Evolutionary conservation across 768 basidiomycete species (phyloP).

Genomic region (Mycena galericulata): DNA sequence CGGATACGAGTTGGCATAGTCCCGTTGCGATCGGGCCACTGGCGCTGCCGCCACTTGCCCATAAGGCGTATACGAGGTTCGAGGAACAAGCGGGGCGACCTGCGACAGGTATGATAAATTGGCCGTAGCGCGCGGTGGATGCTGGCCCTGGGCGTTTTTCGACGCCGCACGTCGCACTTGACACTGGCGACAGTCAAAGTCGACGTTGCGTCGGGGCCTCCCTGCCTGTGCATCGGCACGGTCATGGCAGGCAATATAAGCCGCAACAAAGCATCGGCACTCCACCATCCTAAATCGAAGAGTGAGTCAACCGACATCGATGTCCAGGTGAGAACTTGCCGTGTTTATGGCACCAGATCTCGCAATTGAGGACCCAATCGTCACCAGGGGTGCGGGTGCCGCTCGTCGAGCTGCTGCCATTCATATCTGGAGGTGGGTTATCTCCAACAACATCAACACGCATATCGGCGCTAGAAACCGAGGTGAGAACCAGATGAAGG

Average conservation of each 20-base stretch:
- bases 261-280: conserved; percentile 86
- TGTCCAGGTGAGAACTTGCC: conserved; percentile 56
- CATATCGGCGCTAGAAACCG: background rate
- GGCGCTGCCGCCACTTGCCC: background rate
- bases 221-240: conserved; percentile 72
- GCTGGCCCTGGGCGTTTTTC: conserved; percentile 9
- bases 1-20: conserved; percentile 13
- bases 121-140: background rate
- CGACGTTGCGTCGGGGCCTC: conserved; percentile 75
- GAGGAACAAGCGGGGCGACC: background rate
- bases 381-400: conserved; percentile 70
- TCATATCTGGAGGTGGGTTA: background rate
- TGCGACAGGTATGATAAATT: background rate
- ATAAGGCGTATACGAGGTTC: conserved; percentile 19
- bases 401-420: conserved; percentile 39
- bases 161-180: conserved; percentile 35
- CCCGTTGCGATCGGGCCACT: background rate
- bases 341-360: conserved; percentile 86
- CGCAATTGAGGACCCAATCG: conserved; percentile 91
- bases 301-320: background rate
- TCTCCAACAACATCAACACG: background rate
- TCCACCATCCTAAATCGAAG: conserved; percentile 75
- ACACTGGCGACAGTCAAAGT: conserved; percentile 82
- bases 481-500: background rate
- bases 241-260: conserved; percentile 81